These are phyloP conservation scores for Cudoniella acicularis DNA, from an alignment of 495 filamentous ascomycete genomes.

Conservation along the genomic window DNA sequence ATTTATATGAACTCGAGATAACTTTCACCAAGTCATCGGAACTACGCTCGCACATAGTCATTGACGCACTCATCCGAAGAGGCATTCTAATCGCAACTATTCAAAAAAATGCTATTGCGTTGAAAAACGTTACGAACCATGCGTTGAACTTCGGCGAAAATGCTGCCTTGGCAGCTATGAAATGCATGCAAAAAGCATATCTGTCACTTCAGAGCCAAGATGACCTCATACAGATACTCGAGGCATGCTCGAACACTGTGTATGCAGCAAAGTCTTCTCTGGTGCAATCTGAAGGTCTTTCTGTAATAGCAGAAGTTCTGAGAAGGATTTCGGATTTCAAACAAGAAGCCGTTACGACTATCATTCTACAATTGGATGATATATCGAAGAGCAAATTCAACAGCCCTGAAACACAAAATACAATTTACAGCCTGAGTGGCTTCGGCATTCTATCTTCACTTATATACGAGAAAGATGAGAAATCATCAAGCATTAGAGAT, in stretches of 20 bases:
- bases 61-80: neutral
- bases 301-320: neutral
- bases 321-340: neutral
- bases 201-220: no score
- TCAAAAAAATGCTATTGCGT: neutral
- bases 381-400: neutral
- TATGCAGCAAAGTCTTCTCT: neutral
- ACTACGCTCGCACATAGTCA: neutral
- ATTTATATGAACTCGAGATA: no score
- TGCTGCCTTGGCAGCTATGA: neutral
- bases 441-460: neutral
- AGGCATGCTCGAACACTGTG: neutral
- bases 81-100: neutral
- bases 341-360: no score
- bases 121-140: neutral
- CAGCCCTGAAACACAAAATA: neutral
- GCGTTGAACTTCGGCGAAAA: neutral
- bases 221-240: neutral
- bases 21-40: neutral
- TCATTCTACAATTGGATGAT: neutral
- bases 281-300: neutral
- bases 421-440: neutral
- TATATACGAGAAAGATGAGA: neutral
- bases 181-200: neutral
- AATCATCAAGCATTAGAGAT: neutral